A percentile compares a stretch with the other conserved stretches of the same genome.
These are phyloP conservation scores for Paramyrothecium sp. DNA, from an alignment of 2,329 filamentous ascomycete species.

Conservation along the genomic window DNA sequence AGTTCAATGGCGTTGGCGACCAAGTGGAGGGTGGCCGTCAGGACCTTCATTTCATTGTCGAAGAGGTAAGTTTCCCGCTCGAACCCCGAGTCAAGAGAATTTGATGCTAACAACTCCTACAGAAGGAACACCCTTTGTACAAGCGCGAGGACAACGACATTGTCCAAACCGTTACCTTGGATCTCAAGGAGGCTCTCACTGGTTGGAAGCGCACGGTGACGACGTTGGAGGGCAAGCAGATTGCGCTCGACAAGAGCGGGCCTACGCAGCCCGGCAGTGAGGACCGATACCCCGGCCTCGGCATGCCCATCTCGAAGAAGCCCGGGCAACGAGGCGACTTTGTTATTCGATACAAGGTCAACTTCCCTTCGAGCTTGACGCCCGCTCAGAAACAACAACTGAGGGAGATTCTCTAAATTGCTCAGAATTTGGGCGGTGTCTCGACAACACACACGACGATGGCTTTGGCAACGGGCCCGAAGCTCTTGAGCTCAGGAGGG, in stretches of 20 bases:
- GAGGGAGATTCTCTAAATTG: constrained; percentile 68
- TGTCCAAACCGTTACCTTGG: constrained; percentile 73
- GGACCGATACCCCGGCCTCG: constrained; percentile 79
- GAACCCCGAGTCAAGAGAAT: not conserved
- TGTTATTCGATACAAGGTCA: constrained; percentile 86
- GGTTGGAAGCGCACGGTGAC: constrained; percentile 90
- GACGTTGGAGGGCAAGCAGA: constrained; percentile 88
- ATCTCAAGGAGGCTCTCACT: constrained; percentile 89
- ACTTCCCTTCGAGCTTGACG: constrained; percentile 80
- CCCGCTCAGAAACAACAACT: constrained; percentile 75
- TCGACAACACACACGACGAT: not conserved
- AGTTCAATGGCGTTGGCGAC: constrained; percentile 96
- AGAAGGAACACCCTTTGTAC: constrained; percentile 87
- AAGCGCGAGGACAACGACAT: constrained; percentile 88
- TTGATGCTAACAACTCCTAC: constrained; percentile 36
- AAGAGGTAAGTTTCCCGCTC: constrained; percentile 69
- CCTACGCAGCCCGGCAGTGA: constrained; percentile 83
- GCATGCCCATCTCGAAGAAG: constrained; percentile 94
- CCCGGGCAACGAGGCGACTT: constrained; percentile 83
- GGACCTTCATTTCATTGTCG: constrained; percentile 91
- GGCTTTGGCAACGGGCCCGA: not conserved
- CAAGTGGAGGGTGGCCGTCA: constrained; percentile 95
- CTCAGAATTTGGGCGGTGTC: not conserved
- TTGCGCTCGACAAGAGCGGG: constrained; percentile 75
- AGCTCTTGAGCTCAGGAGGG: not conserved